phyloP scores from a whole-genome alignment of 108 stramenopile genomes.

The Nitzschia palea region DNA sequence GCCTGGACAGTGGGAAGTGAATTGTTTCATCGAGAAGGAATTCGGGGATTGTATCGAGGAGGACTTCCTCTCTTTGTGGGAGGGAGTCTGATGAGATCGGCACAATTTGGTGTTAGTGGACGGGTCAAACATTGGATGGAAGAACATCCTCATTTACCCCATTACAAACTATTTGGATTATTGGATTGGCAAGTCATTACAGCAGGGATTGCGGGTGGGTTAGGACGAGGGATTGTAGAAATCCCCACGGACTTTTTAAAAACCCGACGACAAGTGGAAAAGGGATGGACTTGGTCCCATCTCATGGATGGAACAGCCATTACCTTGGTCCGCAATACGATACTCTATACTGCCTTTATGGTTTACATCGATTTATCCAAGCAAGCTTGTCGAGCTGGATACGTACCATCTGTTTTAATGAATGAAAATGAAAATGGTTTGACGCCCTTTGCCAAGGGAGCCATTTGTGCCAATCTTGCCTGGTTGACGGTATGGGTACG shows the following conservation, averaged over 20 bases:
- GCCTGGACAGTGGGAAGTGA: conserved; percentile 40
- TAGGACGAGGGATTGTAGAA: conserved; percentile 81
- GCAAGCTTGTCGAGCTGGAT: conserved; percentile 43
- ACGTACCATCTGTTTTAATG: conserved; percentile 26
- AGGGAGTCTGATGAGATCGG: conserved; percentile 76
- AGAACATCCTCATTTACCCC: conserved; percentile 11
- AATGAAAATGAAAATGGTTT: conserved; percentile 21
- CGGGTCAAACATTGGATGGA: conserved; percentile 47
- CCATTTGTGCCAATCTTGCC: conserved; percentile 76
- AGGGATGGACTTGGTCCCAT: conserved; percentile 51
- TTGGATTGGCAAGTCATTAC: conserved; percentile 70
- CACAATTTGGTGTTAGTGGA: conserved; percentile 84
- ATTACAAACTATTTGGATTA: conserved; percentile 39
- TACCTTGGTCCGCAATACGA: conserved; percentile 70
- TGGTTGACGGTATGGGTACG: conserved; percentile 77
- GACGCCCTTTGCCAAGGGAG: conserved; percentile 70
- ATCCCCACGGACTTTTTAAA: conserved; percentile 84
- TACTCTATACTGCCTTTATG: conserved; percentile 68
- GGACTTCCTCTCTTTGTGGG: conserved; percentile 77
- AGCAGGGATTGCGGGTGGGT: conserved; percentile 77
- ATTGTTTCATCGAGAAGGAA: conserved; percentile 52
- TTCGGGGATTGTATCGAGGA: conserved; percentile 72
- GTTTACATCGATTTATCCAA: conserved; percentile 76
- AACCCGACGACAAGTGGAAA: conserved; percentile 67
- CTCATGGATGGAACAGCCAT: conserved; percentile 68